Evolutionary conservation across 2,329 filamentous ascomycete species (phyloP).

Genomic region (Beauveria caledonica): DNA sequence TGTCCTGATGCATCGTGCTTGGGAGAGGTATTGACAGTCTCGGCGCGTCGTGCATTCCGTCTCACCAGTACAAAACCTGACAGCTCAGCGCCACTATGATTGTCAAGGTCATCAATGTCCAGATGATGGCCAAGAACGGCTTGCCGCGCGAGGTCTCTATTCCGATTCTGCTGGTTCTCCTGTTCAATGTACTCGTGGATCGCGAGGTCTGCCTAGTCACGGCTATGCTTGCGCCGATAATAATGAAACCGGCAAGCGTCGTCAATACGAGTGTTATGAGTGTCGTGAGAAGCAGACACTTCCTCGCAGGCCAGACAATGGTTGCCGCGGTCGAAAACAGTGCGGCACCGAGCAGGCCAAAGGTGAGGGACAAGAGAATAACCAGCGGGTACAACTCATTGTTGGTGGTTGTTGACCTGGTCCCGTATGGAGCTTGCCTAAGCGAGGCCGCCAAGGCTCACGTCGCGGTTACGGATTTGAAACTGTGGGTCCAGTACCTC

Average conservation of each 20-base stretch:
- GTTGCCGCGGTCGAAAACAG: constrained; percentile 32
- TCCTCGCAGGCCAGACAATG: constrained; percentile 24
- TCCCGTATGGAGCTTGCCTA: constrained; percentile 36
- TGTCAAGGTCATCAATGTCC: neutral
- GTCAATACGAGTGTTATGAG: constrained; percentile 31
- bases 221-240: constrained; percentile 35
- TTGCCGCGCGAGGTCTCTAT: neutral
- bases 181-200: neutral
- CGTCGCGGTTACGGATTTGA: constrained; percentile 32
- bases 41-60: neutral
- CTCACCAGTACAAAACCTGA: neutral
- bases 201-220: constrained; percentile 25
- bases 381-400: constrained; percentile 38
- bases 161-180: neutral
- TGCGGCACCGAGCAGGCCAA: constrained; percentile 33
- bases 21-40: neutral
- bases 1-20: neutral
- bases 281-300: constrained; percentile 27
- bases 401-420: constrained; percentile 42
- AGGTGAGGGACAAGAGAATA: constrained; percentile 39
- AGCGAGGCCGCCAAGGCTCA: constrained; percentile 38
- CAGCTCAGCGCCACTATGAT: neutral
- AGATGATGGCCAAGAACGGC: neutral
- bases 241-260: constrained; percentile 26
- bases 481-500: constrained; percentile 39